Percentiles rank a stretch among this genome's conserved stretches.
phyloP scores from a whole-genome alignment of 495 filamentous ascomycete genomes.

The Lentithecium fluviatile region DNA sequence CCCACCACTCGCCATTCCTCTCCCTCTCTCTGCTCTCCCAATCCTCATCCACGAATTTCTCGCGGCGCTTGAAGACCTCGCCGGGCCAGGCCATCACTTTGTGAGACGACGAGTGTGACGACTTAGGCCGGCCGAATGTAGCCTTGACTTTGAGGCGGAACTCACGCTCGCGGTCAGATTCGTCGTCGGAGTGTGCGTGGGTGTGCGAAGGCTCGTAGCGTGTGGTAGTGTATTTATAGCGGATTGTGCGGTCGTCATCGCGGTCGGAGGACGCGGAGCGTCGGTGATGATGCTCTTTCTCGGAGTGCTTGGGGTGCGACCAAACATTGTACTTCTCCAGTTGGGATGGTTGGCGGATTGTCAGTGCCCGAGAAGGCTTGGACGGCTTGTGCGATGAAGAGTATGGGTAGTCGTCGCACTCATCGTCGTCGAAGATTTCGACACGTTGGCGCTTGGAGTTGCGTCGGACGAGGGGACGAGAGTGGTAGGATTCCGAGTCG shows the following conservation, averaged over 20 bases:
- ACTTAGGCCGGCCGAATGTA: conserved; percentile 10
- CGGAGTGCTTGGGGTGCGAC: not conserved
- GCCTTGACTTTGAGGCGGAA: conserved; percentile 18
- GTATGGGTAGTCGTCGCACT: conserved; percentile 25
- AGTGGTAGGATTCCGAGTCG: conserved; percentile 4
- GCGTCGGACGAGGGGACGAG: conserved; percentile 17
- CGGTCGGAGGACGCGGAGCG: not conserved
- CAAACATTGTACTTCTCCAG: conserved; percentile 29
- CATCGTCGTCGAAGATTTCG: conserved; percentile 19
- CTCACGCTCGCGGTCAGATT: conserved; percentile 4
- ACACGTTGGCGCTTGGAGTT: conserved; percentile 28
- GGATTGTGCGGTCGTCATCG: not conserved
- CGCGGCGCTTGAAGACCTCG: conserved; percentile 11
- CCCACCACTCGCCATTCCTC: not conserved
- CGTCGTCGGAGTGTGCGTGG: not conserved
- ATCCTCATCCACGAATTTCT: conserved; percentile 13
- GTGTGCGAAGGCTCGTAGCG: conserved; percentile 5
- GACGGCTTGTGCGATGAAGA: not conserved
- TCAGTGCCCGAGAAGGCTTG: conserved; percentile 13
- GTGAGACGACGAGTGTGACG: not conserved
- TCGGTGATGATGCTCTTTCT: not conserved
- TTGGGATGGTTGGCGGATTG: conserved; percentile 7
- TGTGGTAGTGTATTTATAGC: conserved; percentile 4
- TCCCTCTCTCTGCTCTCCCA: conserved; percentile 20
- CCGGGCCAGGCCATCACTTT: conserved; percentile 12